Evolutionary conservation across 129 eudicot genomes (phyloP).

Genomic region (Artemisia annua): DNA sequence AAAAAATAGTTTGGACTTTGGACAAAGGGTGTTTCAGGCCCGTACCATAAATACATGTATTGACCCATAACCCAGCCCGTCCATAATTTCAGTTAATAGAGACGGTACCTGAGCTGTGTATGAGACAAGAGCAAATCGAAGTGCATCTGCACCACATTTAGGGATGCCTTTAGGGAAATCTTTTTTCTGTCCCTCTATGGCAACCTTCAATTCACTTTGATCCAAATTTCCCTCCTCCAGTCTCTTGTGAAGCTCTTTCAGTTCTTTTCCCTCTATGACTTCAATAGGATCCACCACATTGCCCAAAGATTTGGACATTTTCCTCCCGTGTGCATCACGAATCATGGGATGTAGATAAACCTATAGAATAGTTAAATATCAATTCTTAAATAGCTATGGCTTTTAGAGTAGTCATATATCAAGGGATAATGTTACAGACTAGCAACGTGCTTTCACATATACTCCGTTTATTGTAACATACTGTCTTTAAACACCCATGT

Average conservation of each 20-base stretch:
- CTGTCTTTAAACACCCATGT: too few relatives aligned
- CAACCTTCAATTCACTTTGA: conserved; percentile 60
- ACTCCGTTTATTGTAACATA: too few relatives aligned
- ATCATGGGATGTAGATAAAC: conserved; percentile 97
- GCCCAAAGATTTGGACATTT: conserved; percentile 96
- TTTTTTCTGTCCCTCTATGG: conserved; percentile 80
- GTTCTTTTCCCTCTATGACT: conserved; percentile 71
- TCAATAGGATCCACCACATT: conserved; percentile 96
- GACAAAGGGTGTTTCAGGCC: too few relatives aligned
- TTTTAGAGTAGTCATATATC: not conserved
- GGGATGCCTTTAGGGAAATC: conserved; percentile 92
- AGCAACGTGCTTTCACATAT: too few relatives aligned
- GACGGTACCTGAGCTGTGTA: conserved; percentile 88
- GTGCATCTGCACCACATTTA: conserved; percentile 98
- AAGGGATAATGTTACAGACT: not conserved
- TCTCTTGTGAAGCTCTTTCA: conserved; percentile 85
- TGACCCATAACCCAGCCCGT: not conserved
- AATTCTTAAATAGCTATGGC: not conserved
- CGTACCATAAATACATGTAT: not conserved
- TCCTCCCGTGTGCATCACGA: conserved; percentile 99
- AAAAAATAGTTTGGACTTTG: too few relatives aligned
- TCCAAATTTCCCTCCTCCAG: conserved; percentile 92
- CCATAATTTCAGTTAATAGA: not conserved
- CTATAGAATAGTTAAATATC: conserved; percentile 29
- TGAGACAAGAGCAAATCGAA: conserved; percentile 92